phyloP scores from a whole-genome alignment of 2,329 filamentous ascomycete species.

The Westerdykella ornata region DNA sequence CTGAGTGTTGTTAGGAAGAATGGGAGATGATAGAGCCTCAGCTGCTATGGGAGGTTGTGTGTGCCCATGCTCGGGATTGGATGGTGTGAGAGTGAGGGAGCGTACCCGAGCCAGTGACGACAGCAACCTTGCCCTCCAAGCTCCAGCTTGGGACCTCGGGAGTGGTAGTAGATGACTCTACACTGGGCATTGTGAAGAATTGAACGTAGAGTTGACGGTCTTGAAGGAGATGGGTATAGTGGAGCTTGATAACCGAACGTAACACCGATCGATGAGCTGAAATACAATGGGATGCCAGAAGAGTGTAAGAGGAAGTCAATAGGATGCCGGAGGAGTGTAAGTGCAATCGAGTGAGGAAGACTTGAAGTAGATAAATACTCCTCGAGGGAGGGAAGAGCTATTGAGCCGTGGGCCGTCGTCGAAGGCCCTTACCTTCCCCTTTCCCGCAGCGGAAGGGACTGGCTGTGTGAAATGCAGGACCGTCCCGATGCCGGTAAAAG shows the following conservation, averaged over 20 bases:
- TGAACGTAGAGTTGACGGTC: too few species aligned
- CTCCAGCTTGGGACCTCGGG: slow-evolving; percentile 42
- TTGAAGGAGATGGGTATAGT: too few species aligned
- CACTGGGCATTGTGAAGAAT: slow-evolving; percentile 31
- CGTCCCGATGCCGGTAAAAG: too few species aligned
- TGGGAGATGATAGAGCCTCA: neutral
- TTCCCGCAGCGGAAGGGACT: too few species aligned
- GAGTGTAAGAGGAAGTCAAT: too few species aligned
- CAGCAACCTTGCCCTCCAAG: slow-evolving; percentile 50
- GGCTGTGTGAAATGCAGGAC: too few species aligned
- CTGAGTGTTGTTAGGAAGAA: slow-evolving; percentile 23
- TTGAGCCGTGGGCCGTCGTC: too few species aligned
- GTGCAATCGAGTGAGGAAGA: slow-evolving; percentile 10
- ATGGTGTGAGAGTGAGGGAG: slow-evolving; percentile 3
- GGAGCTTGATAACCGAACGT: too few species aligned
- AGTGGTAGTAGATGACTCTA: slow-evolving; percentile 9
- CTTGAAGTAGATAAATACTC: slow-evolving; percentile 25
- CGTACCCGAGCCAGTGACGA: slow-evolving; percentile 48
- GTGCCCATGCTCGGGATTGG: too few species aligned
- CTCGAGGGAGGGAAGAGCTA: neutral
- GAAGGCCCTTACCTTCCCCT: too few species aligned
- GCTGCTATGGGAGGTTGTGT: neutral
- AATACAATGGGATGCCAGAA: slow-evolving; percentile 10
- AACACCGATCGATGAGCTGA: too few species aligned
- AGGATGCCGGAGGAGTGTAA: slow-evolving; percentile 18